Percentiles rank a stretch among this genome's conserved stretches.
These are phyloP conservation scores for Astrocystis sublimbata DNA, from an alignment of 495 filamentous ascomycete species.

Conservation along the genomic window DNA sequence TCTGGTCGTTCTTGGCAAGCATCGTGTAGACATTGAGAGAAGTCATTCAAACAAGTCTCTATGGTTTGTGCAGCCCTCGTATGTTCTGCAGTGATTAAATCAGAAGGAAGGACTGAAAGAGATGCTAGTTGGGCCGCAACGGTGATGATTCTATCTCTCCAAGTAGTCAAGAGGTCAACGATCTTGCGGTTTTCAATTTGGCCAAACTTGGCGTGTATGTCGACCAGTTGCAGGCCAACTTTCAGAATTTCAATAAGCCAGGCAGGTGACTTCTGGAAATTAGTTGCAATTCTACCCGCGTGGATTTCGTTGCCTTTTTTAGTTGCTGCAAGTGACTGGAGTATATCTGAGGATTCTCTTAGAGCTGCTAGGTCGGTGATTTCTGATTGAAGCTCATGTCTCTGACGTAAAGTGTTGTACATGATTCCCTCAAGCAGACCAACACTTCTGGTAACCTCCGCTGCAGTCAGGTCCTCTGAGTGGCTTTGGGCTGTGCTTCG, in stretches of 20 bases:
- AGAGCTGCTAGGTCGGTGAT: constrained; percentile 33
- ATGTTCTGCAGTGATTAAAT: constrained; percentile 51
- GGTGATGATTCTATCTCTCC: constrained; percentile 48
- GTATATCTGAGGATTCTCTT: constrained; percentile 13
- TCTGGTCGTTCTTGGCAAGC: constrained; percentile 53
- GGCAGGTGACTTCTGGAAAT: constrained; percentile 34
- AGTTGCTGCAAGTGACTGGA: constrained; percentile 26
- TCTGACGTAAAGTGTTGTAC: constrained; percentile 66
- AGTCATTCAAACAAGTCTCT: constrained; percentile 39
- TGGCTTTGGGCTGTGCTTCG: constrained; percentile 66
- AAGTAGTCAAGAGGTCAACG: constrained; percentile 45
- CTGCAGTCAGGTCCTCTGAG: constrained; percentile 77
- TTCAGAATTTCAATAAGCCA: constrained; percentile 48
- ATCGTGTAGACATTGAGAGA: constrained; percentile 47
- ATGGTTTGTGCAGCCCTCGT: constrained; percentile 48
- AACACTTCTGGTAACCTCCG: constrained; percentile 73
- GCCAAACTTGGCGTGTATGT: constrained; percentile 63
- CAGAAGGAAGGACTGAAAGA: constrained; percentile 56
- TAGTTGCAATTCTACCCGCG: constrained; percentile 21
- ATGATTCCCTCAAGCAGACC: constrained; percentile 83
- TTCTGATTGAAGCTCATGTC: constrained; percentile 51
- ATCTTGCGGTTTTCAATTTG: constrained; percentile 46
- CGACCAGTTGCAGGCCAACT: constrained; percentile 49
- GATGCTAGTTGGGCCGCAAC: constrained; percentile 42
- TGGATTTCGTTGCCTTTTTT: constrained; percentile 21